Percentiles rank a stretch among this genome's conserved stretches.
These are phyloP conservation scores for Mangifera indica DNA, from an alignment of 345 rosid species.

Conservation along the genomic window DNA sequence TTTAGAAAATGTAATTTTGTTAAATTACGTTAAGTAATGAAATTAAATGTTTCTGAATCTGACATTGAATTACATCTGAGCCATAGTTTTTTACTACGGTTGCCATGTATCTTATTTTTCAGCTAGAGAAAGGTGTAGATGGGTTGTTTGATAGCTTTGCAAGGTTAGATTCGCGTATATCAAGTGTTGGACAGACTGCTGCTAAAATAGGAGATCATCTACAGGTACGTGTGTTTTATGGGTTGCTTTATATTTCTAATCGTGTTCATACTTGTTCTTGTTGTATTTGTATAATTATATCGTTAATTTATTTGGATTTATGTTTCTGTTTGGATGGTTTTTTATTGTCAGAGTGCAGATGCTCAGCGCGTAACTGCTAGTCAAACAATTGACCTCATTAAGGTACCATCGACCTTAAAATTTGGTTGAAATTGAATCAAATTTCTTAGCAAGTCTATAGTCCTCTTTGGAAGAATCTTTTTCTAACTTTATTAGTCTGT, in stretches of 20 bases:
- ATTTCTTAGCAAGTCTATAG: not conserved
- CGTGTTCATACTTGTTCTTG: not conserved
- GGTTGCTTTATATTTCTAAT: slow-evolving; percentile 1
- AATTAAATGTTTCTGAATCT: slow-evolving; percentile 16
- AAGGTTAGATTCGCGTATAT: slow-evolving; percentile 86
- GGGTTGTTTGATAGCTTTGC: slow-evolving; percentile 93
- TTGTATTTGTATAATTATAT: not conserved
- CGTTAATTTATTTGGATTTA: slow-evolving; percentile 4
- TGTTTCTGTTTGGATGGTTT: slow-evolving; percentile 13
- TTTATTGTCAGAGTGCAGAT: slow-evolving; percentile 84
- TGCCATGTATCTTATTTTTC: slow-evolving; percentile 21
- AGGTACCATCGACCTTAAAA: slow-evolving; percentile 47
- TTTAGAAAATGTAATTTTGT: not conserved
- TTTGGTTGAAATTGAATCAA: slow-evolving; percentile 7
- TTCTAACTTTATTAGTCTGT: not conserved
- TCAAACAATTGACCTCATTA: slow-evolving; percentile 94
- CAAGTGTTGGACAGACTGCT: slow-evolving; percentile 99
- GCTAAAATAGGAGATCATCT: slow-evolving; percentile 99
- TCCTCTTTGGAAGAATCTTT: not conserved
- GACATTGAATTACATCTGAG: slow-evolving; percentile 3
- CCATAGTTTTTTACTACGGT: not conserved
- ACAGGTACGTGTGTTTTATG: slow-evolving; percentile 52
- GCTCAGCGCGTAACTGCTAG: slow-evolving; percentile 99
- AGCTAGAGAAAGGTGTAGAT: slow-evolving; percentile 94
- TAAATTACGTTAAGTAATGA: not conserved